A percentile compares a stretch with the other conserved stretches of the same genome.
phyloP scores from a whole-genome alignment of 2,329 filamentous ascomycete genomes.

The Fusarium sp. region DNA sequence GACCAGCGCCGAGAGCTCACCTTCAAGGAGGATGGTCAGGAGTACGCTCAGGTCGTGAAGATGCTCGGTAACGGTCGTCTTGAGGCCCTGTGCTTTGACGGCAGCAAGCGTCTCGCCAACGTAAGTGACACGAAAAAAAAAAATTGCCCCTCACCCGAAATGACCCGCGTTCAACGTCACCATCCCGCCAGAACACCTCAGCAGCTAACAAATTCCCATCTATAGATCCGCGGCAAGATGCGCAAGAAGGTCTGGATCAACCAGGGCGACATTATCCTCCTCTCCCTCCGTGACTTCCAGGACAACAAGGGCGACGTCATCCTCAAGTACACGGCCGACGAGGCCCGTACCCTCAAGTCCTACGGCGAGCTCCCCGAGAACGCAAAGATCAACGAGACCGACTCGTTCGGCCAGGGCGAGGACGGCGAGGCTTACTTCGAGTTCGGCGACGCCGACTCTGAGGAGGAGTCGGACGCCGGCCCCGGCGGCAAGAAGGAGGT shows the following conservation, averaged over 20 bases:
- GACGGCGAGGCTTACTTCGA: slow-evolving; percentile 98
- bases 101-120: slow-evolving; percentile 60
- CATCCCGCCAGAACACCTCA: not conserved
- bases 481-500: slow-evolving; percentile 78
- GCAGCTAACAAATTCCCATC: not conserved
- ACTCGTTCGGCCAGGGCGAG: slow-evolving; percentile 91
- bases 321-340: slow-evolving; percentile 95
- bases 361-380: slow-evolving; percentile 97
- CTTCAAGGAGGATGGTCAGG: slow-evolving; percentile 98
- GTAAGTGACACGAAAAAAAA: slow-evolving; percentile 41
- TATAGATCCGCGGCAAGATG: slow-evolving; percentile 83
- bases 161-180: not conserved
- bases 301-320: slow-evolving; percentile 97
- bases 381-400: slow-evolving; percentile 99
- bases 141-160: not conserved
- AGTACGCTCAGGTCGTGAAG: slow-evolving; percentile 70
- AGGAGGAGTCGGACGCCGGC: slow-evolving; percentile 63
- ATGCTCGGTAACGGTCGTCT: slow-evolving; percentile 97
- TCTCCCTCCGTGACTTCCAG: slow-evolving; percentile 91
- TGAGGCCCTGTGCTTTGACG: slow-evolving; percentile 95
- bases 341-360: slow-evolving; percentile 93
- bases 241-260: slow-evolving; percentile 99
- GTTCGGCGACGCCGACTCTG: slow-evolving; percentile 91
- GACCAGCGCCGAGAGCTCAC: slow-evolving; percentile 98
- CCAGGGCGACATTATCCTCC: slow-evolving; percentile 92